These are phyloP conservation scores for Exidia glandulosa DNA, from an alignment of 768 basidiomycete genomes.

Conservation along the genomic window DNA sequence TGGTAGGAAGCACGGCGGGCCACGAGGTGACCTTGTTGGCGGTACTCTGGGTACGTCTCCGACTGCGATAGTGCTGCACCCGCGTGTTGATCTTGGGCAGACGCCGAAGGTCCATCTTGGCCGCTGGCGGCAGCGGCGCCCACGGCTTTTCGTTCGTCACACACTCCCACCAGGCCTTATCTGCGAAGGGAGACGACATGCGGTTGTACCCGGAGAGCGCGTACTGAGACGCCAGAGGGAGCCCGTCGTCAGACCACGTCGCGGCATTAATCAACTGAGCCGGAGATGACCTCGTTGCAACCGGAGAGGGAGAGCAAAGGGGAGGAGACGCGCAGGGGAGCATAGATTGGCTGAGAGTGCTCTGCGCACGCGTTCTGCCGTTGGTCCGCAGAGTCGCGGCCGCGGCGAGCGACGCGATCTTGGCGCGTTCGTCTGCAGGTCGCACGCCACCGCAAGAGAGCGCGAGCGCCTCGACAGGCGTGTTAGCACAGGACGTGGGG, in stretches of 20 bases:
- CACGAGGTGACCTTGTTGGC: too few relatives aligned
- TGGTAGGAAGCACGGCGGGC: too few relatives aligned
- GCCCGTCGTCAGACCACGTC: neutral
- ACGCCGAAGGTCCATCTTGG: too few relatives aligned
- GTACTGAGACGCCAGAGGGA: neutral
- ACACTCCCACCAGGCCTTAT: neutral
- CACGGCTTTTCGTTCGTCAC: neutral
- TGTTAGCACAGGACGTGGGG: neutral
- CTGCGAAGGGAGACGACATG: neutral
- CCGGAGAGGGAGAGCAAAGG: neutral
- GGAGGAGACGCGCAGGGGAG: neutral
- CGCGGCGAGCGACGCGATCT: neutral
- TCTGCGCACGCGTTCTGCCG: too few relatives aligned
- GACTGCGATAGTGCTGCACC: too few relatives aligned
- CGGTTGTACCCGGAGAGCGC: neutral
- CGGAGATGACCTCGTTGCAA: neutral
- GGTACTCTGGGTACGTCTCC: too few relatives aligned
- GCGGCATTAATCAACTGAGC: neutral
- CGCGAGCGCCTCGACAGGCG: neutral
- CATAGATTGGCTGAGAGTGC: too few relatives aligned
- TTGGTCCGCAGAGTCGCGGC: neutral
- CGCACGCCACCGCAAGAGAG: neutral
- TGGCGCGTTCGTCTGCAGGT: neutral
- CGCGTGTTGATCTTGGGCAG: too few relatives aligned
- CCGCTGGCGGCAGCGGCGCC: too few relatives aligned